Evolutionary conservation across 495 filamentous ascomycete species (phyloP).

Genomic region (Trichoderma erinaceum): DNA sequence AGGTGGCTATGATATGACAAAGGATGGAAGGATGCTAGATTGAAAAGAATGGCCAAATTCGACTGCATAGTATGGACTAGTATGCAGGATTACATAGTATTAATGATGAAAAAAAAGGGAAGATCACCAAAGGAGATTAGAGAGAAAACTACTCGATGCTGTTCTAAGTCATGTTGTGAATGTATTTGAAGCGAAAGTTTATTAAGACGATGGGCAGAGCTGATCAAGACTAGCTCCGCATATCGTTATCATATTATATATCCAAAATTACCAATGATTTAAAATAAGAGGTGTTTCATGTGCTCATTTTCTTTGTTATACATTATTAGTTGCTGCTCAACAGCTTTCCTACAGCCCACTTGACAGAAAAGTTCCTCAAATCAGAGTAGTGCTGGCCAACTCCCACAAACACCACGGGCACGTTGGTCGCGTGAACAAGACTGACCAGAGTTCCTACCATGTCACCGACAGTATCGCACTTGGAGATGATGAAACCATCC

Average conservation of each 20-base stretch:
- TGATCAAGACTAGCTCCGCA: neutral
- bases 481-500: conserved; percentile 96
- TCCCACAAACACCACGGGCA: conserved; percentile 89
- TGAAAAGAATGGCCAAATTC: neutral
- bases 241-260: neutral
- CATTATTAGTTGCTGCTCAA: conserved; percentile 42
- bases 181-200: too few relatives aligned
- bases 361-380: conserved; percentile 84
- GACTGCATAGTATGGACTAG: neutral
- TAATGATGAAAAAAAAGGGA: neutral
- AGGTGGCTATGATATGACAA: neutral
- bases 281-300: neutral
- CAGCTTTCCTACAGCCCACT: conserved; percentile 76
- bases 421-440: conserved; percentile 95
- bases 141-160: too few relatives aligned
- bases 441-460: conserved; percentile 97
- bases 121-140: too few relatives aligned
- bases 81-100: neutral
- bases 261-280: neutral
- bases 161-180: too few relatives aligned
- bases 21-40: neutral
- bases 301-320: neutral
- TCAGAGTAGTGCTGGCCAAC: conserved; percentile 97
- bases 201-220: too few relatives aligned
- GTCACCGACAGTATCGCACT: conserved; percentile 97